Base-by-base conservation (phyloP, 495 filamentous ascomycete species). In the Glarea lozoyensis region DNA sequence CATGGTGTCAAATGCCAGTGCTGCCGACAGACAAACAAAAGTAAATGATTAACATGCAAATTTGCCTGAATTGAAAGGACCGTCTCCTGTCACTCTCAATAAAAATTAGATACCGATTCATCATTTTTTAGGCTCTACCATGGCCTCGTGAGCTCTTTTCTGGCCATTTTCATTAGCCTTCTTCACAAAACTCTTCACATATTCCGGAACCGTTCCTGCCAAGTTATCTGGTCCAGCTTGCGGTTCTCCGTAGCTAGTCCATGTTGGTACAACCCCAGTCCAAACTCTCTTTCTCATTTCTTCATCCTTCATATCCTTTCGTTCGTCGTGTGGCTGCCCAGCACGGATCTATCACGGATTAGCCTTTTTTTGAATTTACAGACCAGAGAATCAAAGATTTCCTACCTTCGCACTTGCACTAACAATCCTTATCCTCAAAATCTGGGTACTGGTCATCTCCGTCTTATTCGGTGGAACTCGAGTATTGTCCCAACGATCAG, bases 211-310 rank as follows among this genome's bases (percentile, higher is more conserved):
- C 31, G 54, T 45, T 18, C 35, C 20, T 12, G 51, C 44, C 17
- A 19, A 32, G 45, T 54, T 54, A 12, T 52, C 41, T 9, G 32
- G 18, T 20, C 46, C 42, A 2, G 78, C 60, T n/a, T 92, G 51
- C 0, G 89, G 87, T 39, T 78, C 68, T 0, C 83, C 87, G 40
- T 85, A 61, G 0, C 60, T 68, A 33, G 72, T 70, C 60, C 75
- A 81, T 21, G 85, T 68, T 2, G 88, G 88, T 15, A 94, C 69
- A n/a, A 93, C 86, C 0, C 88, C 88, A 0, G 81, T 83, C 88
- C 87, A 94, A 6, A 83, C 76, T 24, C 66, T 65, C 7, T 60
- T 62, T 10, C 68, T 66, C 18, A 93, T 40, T 13, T 74, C 76
- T n/a, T 67, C 67, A 37, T 82, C 68, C 23, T 72, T 69, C 38